These are phyloP conservation scores for Quercus lobata DNA, from an alignment of 331 rosid genomes.

Conservation along the genomic window DNA sequence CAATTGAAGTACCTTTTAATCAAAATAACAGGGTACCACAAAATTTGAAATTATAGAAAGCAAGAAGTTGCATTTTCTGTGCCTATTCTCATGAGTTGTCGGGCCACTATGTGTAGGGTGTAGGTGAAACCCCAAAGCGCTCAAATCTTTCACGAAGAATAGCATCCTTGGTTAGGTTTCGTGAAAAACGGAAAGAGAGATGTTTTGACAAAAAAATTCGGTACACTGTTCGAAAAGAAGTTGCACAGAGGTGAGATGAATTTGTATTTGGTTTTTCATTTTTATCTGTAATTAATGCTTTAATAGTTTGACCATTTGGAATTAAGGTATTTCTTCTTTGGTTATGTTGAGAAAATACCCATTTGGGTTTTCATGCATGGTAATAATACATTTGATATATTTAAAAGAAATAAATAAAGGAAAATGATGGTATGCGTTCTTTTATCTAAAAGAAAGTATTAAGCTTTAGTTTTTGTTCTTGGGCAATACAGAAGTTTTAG, in stretches of 20 bases:
- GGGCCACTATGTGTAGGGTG: conserved; percentile 48
- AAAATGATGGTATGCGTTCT: neutral
- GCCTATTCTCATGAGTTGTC: conserved; percentile 22
- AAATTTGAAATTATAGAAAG: conserved; percentile 17
- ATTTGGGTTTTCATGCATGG: neutral
- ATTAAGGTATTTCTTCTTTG: neutral
- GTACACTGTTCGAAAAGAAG: conserved; percentile 90
- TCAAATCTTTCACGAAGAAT: conserved; percentile 89
- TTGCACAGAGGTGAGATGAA: conserved; percentile 83
- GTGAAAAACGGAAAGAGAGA: conserved; percentile 96
- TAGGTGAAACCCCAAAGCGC: conserved; percentile 54
- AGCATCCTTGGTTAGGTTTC: conserved; percentile 94
- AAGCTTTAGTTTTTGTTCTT: neutral
- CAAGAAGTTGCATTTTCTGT: conserved; percentile 26
- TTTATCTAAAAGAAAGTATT: neutral
- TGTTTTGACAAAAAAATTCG: conserved; percentile 99
- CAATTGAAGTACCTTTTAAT: conserved; percentile 48
- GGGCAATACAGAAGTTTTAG: neutral
- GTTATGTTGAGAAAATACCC: neutral
- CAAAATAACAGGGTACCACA: conserved; percentile 64
- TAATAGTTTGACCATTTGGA: neutral
- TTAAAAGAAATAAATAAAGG: neutral
- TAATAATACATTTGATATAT: neutral
- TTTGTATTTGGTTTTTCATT: neutral
- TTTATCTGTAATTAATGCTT: conserved; percentile 3